Percentiles rank a stretch among this genome's conserved stretches.
Conservation (phyloP, 495 filamentous ascomycete species). For the Cercophora newfieldiana region DNA sequence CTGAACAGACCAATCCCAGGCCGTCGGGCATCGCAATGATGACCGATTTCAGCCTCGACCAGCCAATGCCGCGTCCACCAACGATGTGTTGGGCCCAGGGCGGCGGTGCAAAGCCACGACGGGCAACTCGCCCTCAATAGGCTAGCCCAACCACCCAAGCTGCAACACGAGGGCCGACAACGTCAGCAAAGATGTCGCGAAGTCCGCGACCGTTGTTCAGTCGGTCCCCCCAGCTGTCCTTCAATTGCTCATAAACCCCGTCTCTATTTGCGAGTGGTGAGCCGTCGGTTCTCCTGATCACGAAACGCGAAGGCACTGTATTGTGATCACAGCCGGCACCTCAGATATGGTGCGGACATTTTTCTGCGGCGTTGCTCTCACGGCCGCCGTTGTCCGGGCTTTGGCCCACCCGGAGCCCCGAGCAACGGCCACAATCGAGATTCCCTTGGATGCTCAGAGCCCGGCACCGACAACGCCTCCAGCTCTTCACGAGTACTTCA, state of each 20-base stretch:
- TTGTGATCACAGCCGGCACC: background rate
- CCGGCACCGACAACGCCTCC: conserved; percentile 39
- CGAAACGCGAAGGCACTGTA: background rate
- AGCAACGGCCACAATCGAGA: conserved; percentile 29
- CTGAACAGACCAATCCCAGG: background rate
- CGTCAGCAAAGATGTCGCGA: background rate
- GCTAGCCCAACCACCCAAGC: background rate
- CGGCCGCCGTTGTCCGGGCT: conserved; percentile 36
- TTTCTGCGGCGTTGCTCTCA: conserved; percentile 18
- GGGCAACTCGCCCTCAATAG: background rate
- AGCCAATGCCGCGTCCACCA: background rate
- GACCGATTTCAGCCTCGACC: background rate
- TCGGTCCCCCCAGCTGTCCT: no score
- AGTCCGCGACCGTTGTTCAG: background rate
- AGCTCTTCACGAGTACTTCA: conserved; percentile 31
- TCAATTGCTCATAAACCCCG: background rate
- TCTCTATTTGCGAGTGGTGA: background rate
- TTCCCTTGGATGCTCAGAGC: conserved; percentile 21
- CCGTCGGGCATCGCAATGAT: background rate
- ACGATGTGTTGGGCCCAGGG: background rate
- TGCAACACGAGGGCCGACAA: background rate
- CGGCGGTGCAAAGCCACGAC: background rate
- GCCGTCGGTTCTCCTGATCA: background rate
- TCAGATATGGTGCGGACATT: conserved; percentile 7
- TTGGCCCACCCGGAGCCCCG: conserved; percentile 36